Conservation (phyloP, 2,329 filamentous ascomycete genomes). For the Beauveria sp. region DNA sequence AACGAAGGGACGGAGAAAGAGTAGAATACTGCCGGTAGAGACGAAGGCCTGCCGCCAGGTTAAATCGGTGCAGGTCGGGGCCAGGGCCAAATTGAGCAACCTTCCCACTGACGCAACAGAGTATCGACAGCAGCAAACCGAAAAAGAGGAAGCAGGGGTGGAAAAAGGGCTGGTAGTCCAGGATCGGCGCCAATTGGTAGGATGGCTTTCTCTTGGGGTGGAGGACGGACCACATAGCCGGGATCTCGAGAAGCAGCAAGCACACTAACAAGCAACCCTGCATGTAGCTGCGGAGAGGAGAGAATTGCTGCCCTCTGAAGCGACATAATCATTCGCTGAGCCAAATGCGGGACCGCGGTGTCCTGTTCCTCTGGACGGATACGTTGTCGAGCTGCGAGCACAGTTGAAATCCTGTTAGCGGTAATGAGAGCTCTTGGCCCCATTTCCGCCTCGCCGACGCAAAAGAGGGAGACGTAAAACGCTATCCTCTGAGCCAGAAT, state of each 20-base stretch:
- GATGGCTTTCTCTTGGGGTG: background rate
- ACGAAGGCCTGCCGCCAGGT: background rate
- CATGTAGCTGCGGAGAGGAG: background rate
- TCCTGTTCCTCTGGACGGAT: too few species aligned
- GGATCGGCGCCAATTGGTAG: conserved; percentile 5
- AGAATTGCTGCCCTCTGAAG: too few species aligned
- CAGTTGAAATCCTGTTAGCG: too few species aligned
- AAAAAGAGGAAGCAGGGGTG: background rate
- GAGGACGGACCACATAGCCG: conserved; percentile 5
- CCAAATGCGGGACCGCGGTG: too few species aligned
- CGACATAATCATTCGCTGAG: too few species aligned
- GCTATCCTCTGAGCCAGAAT: background rate
- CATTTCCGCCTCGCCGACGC: too few species aligned
- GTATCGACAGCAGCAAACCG: background rate
- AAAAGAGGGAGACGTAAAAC: background rate
- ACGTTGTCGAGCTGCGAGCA: too few species aligned
- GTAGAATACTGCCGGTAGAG: background rate
- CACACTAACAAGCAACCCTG: background rate
- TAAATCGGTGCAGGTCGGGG: background rate
- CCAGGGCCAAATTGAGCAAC: background rate
- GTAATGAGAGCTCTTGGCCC: background rate
- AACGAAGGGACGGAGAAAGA: background rate
- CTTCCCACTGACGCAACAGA: background rate
- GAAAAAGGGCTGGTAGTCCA: background rate
- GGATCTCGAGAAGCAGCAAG: conserved; percentile 6